Evolutionary conservation across 139 green algal genomes (phyloP).

Genomic region (Astrephomene gubernaculifera): DNA sequence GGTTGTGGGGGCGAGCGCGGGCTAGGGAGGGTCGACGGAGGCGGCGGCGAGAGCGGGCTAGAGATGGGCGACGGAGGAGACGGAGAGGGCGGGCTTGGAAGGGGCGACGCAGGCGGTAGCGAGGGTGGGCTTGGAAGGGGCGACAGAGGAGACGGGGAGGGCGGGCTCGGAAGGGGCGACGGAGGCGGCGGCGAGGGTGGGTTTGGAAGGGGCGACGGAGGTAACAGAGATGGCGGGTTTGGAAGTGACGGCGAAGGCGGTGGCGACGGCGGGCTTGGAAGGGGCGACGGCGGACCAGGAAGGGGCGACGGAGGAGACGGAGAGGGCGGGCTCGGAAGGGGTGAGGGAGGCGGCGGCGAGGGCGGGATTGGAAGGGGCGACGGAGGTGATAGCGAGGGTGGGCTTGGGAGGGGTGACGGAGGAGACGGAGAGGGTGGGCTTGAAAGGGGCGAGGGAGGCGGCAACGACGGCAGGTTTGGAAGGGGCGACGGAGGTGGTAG

Average conservation of each 20-base stretch:
- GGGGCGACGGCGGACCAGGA: neutral
- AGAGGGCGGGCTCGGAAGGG: neutral
- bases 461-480: neutral
- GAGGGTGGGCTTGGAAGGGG: neutral
- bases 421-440: neutral
- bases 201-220: neutral
- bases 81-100: neutral
- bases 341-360: neutral
- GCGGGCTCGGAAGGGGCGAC: too few species aligned
- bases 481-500: neutral
- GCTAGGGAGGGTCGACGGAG: neutral
- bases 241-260: neutral
- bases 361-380: neutral
- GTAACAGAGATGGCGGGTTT: neutral
- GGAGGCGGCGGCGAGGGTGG: neutral
- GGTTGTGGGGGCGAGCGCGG: neutral
- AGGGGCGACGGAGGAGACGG: neutral
- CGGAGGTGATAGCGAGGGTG: neutral
- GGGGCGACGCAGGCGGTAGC: neutral
- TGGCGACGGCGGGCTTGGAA: neutral
- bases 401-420: neutral
- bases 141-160: neutral
- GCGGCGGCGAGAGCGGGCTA: neutral
- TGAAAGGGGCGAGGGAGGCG: neutral
- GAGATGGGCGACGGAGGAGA: neutral